Base-by-base conservation (phyloP, 169 alveolate genomes). In the Theileria luwenshuni region DNA sequence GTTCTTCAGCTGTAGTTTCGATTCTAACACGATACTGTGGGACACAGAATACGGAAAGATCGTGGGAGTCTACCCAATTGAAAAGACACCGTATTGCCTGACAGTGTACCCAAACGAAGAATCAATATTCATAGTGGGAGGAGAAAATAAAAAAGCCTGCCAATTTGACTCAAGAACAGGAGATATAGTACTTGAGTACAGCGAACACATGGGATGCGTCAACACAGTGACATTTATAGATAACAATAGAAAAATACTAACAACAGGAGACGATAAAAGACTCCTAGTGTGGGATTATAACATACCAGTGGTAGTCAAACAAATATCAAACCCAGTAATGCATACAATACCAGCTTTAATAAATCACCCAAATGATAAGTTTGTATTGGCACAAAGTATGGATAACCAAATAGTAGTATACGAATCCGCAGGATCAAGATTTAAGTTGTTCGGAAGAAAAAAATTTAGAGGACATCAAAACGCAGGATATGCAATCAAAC, bases 1-100 rank as follows among this genome's bases (percentile, higher is more conserved):
- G 68, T 97, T 97, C 79, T 83, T 94, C 71, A 90, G 97, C 67
- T 94, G 97, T 25, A 93, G 97, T 6, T 96, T 91, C 90, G 99
- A 97, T 81, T 94, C 94, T 77, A 93, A 90, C 38, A 90, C 94
- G 3, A 85, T 93, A 49, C 92, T 86, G 65, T 97, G 99, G 99
- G 99, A 97, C 83, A 95, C 98, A 1, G 99, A 97, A 89, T 95
- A 97, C 61, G 99, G 99, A 2, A 96, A 96, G 92, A 94, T 94
- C 12, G 86, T 91, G 49, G 87, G 96, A 72, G 92, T 94, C 27
- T 94, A 93, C 73, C 84, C 86, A 45, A 91, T 92, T 60, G 93
- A 93, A 58, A 94, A 93, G 67, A 92, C 96, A 5, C 99, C 99
- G 28, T 96, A 93, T 83, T 94, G 98, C 65, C 92, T 96, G 32